phyloP scores from a whole-genome alignment of 1,284 basidiomycete species.

The Anthracocystis walkeri region DNA sequence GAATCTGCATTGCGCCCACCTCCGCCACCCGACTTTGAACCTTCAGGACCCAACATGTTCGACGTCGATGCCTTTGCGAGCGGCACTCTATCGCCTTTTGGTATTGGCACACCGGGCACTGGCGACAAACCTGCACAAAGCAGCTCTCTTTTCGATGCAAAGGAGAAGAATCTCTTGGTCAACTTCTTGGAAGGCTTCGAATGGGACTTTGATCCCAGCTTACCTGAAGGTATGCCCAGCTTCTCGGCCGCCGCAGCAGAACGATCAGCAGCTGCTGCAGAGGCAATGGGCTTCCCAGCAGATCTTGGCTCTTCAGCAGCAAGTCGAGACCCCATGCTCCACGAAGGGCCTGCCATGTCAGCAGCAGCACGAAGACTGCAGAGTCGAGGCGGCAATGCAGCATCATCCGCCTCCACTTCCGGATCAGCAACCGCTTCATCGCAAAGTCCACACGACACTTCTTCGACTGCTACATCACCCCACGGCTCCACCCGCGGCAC shows the following conservation, averaged over 20 bases:
- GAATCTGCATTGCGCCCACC: constrained; percentile 48
- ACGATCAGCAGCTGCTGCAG: constrained; percentile 38
- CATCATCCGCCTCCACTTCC: constrained; percentile 47
- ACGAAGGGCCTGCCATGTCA: constrained; percentile 31
- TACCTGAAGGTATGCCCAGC: constrained; percentile 62
- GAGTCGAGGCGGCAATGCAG: constrained; percentile 25
- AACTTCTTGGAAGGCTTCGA: constrained; percentile 64
- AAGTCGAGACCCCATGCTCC: constrained; percentile 35
- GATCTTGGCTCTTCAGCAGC: constrained; percentile 28
- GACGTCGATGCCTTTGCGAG: constrained; percentile 35
- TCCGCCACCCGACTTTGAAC: constrained; percentile 55
- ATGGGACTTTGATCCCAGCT: constrained; percentile 62
- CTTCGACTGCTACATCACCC: constrained; percentile 49
- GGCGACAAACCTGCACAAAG: constrained; percentile 23
- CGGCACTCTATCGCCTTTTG: constrained; percentile 39
- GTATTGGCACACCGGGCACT: constrained; percentile 33
- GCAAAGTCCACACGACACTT: constrained; percentile 51
- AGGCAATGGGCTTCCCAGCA: constrained; percentile 38
- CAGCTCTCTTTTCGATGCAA: constrained; percentile 55
- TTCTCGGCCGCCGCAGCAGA: constrained; percentile 60
- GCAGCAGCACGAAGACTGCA: constrained; percentile 41
- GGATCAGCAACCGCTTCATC: constrained; percentile 49
- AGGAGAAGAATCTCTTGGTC: constrained; percentile 54
- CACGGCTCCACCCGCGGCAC: constrained; percentile 34
- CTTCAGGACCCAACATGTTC: constrained; percentile 44